A percentile compares a stretch with the other conserved stretches of the same genome.
These are phyloP conservation scores for Trichocladium antarcticum DNA, from an alignment of 495 filamentous ascomycete genomes.

Conservation along the genomic window DNA sequence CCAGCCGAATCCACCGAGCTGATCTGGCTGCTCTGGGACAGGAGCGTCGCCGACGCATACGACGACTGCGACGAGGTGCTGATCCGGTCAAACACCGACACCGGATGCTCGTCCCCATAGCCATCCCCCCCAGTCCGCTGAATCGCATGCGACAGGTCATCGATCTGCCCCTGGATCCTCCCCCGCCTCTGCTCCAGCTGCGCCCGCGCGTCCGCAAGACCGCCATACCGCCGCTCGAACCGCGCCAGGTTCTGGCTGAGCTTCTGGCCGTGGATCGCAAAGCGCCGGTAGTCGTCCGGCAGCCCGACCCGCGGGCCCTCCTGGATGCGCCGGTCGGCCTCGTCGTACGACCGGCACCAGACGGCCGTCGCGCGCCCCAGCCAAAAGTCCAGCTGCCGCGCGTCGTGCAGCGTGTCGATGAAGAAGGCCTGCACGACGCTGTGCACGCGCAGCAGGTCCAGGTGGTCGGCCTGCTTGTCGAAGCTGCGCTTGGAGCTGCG, in stretches of 20 bases:
- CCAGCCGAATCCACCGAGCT: constrained; percentile 18
- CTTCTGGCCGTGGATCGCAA: constrained; percentile 54
- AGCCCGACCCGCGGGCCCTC: constrained; percentile 46
- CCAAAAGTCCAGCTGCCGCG: constrained; percentile 50
- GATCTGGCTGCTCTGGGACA: constrained; percentile 27
- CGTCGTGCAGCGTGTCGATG: constrained; percentile 52
- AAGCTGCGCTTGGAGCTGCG: constrained; percentile 39
- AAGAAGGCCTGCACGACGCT: constrained; percentile 73
- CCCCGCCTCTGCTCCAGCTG: constrained; percentile 39
- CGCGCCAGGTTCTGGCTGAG: constrained; percentile 40
- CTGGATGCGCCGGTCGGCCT: constrained; percentile 47
- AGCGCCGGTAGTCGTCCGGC: constrained; percentile 60
- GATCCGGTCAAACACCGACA: constrained; percentile 62
- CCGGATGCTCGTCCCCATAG: constrained; percentile 36
- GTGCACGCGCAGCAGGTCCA: constrained; percentile 66
- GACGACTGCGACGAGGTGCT: constrained; percentile 51
- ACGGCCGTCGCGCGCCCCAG: constrained; percentile 48
- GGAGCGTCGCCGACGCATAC: constrained; percentile 23
- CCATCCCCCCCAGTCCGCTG: constrained; percentile 29
- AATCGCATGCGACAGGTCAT: constrained; percentile 41
- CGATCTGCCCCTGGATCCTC: constrained; percentile 48
- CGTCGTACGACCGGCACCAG: constrained; percentile 52
- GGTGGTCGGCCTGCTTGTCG: constrained; percentile 43
- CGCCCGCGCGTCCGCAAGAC: constrained; percentile 31
- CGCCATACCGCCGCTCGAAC: constrained; percentile 32